Percentiles rank a stretch among this genome's conserved stretches.
Evolutionary conservation across 352 stramenopile genomes (phyloP).

Genomic region (Globisporangium spinosum): DNA sequence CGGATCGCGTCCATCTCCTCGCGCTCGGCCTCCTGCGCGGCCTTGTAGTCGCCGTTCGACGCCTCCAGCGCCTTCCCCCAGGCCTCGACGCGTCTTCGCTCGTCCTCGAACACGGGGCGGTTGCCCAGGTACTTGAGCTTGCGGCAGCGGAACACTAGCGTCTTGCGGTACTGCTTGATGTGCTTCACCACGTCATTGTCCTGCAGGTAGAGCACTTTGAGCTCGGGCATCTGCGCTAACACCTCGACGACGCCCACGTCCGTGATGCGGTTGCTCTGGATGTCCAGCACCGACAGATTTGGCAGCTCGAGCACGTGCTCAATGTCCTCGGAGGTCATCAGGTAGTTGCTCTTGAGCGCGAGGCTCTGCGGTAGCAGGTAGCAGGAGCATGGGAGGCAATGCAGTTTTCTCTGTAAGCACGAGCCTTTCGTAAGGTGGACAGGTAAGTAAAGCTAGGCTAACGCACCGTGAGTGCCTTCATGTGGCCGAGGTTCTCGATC

Average conservation of each 20-base stretch:
- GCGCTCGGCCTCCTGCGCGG: constrained; percentile 78
- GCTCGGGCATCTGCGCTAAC: constrained; percentile 61
- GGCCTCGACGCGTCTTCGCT: constrained; percentile 77
- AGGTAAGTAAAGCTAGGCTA: background rate
- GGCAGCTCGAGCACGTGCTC: constrained; percentile 61
- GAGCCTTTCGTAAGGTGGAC: too few species aligned
- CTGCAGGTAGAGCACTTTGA: constrained; percentile 84
- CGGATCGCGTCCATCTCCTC: constrained; percentile 81
- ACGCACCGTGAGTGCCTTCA: constrained; percentile 62
- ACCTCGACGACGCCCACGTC: constrained; percentile 65
- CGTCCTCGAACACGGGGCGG: constrained; percentile 83
- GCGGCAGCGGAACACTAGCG: constrained; percentile 66
- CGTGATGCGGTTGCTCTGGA: constrained; percentile 78
- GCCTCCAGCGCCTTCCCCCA: constrained; percentile 68
- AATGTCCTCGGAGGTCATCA: constrained; percentile 56
- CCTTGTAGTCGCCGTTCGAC: constrained; percentile 70
- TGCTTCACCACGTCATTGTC: constrained; percentile 87
- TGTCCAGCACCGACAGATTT: constrained; percentile 68
- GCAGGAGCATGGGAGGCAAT: background rate
- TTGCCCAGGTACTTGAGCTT: constrained; percentile 83
- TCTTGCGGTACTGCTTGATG: constrained; percentile 86
- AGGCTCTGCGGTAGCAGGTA: constrained; percentile 38
- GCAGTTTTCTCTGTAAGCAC: background rate
- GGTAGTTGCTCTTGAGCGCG: constrained; percentile 73
- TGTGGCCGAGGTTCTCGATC: constrained; percentile 73